These are phyloP conservation scores for Herpetomonas muscarum DNA, from an alignment of 208 protist species.

Conservation along the genomic window DNA sequence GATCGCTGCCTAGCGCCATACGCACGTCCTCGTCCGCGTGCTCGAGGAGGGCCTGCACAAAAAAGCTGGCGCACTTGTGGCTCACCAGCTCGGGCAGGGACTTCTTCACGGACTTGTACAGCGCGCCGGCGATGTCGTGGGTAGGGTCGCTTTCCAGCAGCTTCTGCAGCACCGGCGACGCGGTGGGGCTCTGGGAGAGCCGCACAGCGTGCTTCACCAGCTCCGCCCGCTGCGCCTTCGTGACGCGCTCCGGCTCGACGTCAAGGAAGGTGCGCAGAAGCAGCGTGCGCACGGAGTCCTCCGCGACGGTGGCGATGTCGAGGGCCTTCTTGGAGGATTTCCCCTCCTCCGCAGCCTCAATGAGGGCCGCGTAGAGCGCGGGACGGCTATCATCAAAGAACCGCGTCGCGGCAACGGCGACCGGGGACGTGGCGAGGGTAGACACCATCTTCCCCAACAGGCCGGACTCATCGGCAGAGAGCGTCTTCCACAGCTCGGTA, in stretches of 20 bases:
- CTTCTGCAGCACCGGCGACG: conserved; percentile 79
- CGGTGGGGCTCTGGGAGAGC: conserved; percentile 61
- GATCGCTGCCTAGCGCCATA: conserved; percentile 30
- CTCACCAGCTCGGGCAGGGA: conserved; percentile 42
- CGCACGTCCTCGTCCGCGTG: conserved; percentile 31
- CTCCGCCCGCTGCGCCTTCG: conserved; percentile 12
- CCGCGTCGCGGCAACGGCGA: conserved; percentile 26
- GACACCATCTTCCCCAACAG: conserved; percentile 10
- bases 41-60: conserved; percentile 75
- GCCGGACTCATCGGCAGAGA: conserved; percentile 21
- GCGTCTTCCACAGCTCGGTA: conserved; percentile 42
- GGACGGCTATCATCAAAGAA: neutral
- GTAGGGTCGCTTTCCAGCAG: conserved; percentile 51
- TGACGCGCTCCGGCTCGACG: conserved; percentile 23
- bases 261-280: conserved; percentile 75
- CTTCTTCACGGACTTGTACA: conserved; percentile 30
- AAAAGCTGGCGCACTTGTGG: conserved; percentile 55
- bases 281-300: conserved; percentile 61
- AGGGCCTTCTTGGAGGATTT: conserved; percentile 12
- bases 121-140: conserved; percentile 7
- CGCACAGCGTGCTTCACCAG: conserved; percentile 15
- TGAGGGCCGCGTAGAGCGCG: neutral
- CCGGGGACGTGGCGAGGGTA: conserved; percentile 5
- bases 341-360: neutral
- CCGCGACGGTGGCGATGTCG: conserved; percentile 35